These are phyloP conservation scores for Suillus clintonianus DNA, from an alignment of 768 basidiomycete species.

Conservation along the genomic window DNA sequence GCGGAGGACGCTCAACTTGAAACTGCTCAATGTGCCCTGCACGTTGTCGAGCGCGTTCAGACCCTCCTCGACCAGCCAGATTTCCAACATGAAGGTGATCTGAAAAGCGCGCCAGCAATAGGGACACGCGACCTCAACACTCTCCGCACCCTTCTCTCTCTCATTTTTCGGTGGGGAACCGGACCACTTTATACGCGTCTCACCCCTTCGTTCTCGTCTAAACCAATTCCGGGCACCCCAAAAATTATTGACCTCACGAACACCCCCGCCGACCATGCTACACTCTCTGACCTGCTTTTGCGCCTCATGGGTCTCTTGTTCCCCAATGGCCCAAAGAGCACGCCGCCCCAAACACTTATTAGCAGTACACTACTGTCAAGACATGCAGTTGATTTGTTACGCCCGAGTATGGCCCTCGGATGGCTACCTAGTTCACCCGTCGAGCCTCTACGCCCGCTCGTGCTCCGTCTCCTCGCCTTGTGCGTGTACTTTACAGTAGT, in stretches of 20 bases:
- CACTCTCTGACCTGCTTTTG: constrained; percentile 44
- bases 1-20: constrained; percentile 48
- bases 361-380: constrained; percentile 57
- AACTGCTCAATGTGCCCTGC: constrained; percentile 59
- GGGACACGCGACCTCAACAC: constrained; percentile 68
- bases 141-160: constrained; percentile 63
- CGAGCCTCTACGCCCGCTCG: constrained; percentile 50
- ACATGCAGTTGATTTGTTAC: constrained; percentile 60
- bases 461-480: constrained; percentile 62
- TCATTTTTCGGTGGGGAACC: constrained; percentile 73
- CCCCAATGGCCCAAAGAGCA: constrained; percentile 49
- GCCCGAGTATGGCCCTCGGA: constrained; percentile 62
- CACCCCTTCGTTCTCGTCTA: constrained; percentile 40
- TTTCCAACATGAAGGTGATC: not conserved
- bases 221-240: constrained; percentile 19
- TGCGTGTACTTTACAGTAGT: constrained; percentile 39
- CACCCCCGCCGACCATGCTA: constrained; percentile 42
- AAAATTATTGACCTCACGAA: constrained; percentile 48
- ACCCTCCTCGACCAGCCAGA: constrained; percentile 33
- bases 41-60: constrained; percentile 51
- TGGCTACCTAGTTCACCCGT: constrained; percentile 64
- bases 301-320: constrained; percentile 55
- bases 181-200: constrained; percentile 53
- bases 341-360: constrained; percentile 59
- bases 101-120: constrained; percentile 31